These are phyloP conservation scores for Zarea fungicola DNA, from an alignment of 2,329 filamentous ascomycete species.

Conservation along the genomic window DNA sequence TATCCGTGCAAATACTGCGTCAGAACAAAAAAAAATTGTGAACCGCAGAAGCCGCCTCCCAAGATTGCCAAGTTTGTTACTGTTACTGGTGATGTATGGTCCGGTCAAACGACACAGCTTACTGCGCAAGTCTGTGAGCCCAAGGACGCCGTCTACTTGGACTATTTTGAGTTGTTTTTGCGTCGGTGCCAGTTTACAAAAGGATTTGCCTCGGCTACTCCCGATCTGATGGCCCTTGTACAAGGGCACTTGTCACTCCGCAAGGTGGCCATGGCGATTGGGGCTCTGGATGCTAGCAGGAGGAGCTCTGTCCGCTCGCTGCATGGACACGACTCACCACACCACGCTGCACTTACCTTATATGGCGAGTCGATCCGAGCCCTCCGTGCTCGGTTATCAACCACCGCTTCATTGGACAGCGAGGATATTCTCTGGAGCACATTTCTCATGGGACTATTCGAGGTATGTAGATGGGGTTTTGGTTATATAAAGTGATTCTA, in stretches of 20 bases:
- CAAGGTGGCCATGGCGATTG: constrained; percentile 20
- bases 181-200: constrained; percentile 15
- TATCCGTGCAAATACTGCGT: constrained; percentile 22
- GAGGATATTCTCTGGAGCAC: background rate
- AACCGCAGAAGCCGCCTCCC: constrained; percentile 3
- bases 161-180: constrained; percentile 14
- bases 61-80: constrained; percentile 14
- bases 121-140: background rate
- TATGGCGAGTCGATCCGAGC: constrained; percentile 19
- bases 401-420: background rate
- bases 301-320: background rate
- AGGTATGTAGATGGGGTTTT: background rate
- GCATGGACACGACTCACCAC: background rate
- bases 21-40: constrained; percentile 21
- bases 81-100: background rate
- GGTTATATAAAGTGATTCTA: background rate
- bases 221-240: constrained; percentile 16
- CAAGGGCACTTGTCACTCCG: constrained; percentile 14
- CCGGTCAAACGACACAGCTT: background rate
- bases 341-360: constrained; percentile 13
- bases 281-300: constrained; percentile 23
- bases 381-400: constrained; percentile 14
- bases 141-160: constrained; percentile 8
- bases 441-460: background rate
- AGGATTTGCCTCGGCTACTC: constrained; percentile 4